Evolutionary conservation across 2,329 filamentous ascomycete species (phyloP).

Genomic region (Colletotrichum karsti): DNA sequence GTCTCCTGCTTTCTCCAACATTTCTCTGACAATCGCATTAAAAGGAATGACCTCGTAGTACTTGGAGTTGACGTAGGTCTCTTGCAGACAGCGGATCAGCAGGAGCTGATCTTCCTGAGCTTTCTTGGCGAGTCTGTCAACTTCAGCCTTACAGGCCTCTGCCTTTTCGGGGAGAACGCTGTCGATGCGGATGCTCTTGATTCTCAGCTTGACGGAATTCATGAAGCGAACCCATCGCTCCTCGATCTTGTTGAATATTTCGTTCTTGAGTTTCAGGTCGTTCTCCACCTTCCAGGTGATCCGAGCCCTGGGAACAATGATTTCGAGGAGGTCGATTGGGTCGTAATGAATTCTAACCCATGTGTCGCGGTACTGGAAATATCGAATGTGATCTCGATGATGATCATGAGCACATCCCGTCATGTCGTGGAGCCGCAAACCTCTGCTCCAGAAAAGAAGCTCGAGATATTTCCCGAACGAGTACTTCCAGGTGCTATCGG

Average conservation of each 20-base stretch:
- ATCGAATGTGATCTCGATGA: constrained; percentile 89
- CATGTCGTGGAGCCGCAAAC: constrained; percentile 76
- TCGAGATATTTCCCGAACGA: constrained; percentile 99
- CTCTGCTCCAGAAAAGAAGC: constrained; percentile 92
- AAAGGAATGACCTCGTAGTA: constrained; percentile 98
- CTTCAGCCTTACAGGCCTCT: constrained; percentile 82
- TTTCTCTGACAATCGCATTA: constrained; percentile 86
- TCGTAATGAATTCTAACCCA: constrained; percentile 93
- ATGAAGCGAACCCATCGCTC: constrained; percentile 88
- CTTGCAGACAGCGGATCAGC: constrained; percentile 81
- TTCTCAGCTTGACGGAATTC: constrained; percentile 81
- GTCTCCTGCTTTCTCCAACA: constrained; percentile 90
- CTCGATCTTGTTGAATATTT: constrained; percentile 83
- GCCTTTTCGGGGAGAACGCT: constrained; percentile 89
- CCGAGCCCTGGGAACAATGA: constrained; percentile 87
- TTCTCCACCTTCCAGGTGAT: constrained; percentile 99
- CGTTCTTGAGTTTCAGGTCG: constrained; percentile 91
- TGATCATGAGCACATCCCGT: constrained; percentile 87
- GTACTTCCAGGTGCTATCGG: constrained; percentile 94
- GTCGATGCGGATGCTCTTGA: constrained; percentile 90
- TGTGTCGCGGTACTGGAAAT: constrained; percentile 88
- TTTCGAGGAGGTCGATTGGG: constrained; percentile 89
- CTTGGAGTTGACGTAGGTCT: constrained; percentile 90
- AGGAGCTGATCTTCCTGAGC: constrained; percentile 84
- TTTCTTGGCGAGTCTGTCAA: constrained; percentile 80